Conservation (phyloP, 352 stramenopile genomes). For the Thalassiosira hispida region DNA sequence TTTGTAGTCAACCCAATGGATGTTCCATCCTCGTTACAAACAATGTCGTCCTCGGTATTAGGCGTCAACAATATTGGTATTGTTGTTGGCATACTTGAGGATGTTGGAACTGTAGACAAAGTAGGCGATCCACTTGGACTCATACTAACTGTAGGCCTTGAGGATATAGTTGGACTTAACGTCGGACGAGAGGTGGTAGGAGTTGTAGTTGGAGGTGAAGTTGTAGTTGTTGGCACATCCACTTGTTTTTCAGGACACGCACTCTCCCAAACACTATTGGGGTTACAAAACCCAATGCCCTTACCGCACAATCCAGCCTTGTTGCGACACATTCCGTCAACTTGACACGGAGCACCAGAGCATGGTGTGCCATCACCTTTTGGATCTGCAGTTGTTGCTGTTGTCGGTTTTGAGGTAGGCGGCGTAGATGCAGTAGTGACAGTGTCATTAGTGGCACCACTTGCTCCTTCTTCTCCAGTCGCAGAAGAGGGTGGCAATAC, state of each 20-base stretch:
- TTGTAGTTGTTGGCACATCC: background rate
- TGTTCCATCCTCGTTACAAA: conserved; percentile 49
- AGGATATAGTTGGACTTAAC: background rate
- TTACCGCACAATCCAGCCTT: conserved; percentile 47
- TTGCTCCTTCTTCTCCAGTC: no score
- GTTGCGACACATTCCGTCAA: conserved; percentile 52
- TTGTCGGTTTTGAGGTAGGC: no score
- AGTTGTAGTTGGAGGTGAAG: no score
- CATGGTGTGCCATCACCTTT: conserved; percentile 52
- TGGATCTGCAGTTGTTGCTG: conserved; percentile 30
- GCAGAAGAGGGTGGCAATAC: no score
- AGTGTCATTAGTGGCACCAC: background rate
- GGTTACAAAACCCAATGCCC: conserved; percentile 53
- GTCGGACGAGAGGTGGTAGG: background rate
- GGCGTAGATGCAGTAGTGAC: background rate
- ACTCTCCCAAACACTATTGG: conserved; percentile 40
- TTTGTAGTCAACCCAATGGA: conserved; percentile 30
- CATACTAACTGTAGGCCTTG: background rate
- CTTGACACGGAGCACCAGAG: conserved; percentile 27
- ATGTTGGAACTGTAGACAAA: conserved; percentile 3
- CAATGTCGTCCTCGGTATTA: background rate
- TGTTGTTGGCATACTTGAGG: conserved; percentile 9
- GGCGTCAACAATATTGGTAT: background rate
- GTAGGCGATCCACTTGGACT: background rate
- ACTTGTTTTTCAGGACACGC: conserved; percentile 6